Evolutionary conservation across 129 eudicot species (phyloP), one percentile per base, ranked within the genome.

Genomic region (Rutidosis leptorrhynchoides): DNA sequence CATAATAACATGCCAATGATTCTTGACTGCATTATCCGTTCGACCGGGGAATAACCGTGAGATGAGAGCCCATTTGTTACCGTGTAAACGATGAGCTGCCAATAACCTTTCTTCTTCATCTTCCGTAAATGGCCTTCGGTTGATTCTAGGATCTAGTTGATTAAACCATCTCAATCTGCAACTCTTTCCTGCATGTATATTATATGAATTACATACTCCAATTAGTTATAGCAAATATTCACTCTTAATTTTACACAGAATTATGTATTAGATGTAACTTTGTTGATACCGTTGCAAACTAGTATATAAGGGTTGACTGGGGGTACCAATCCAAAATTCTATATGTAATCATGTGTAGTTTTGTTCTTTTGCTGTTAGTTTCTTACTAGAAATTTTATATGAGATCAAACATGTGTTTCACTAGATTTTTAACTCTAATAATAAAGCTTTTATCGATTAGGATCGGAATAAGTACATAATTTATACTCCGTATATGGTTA

Each of bases 101-200:
- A 90, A 68, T 4, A 90, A 86, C 64, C 82, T 78, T 69, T 79
- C 88, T 72, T 90, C 97, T 61, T 90, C 97, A 63, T 83, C 95
- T 71, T 90, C 95, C 1, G 82, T 65, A 62, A 90, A 86, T 3
- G 95, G 97, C 58, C 78, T 77, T 71, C 97, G 65, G 70, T 90
- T 90, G 23, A 90, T 90, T 82, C 97, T 77, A 15, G 97, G 97
- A 59, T 90, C 97, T 9, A 90, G 88, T 60, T 90, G 97, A 80
- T 90, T 90, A 72, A 90, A 90, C 97, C 97, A 90, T 76, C 97
- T 86, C 71, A 90, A 64, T 71, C 97, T 77, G 73, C 97, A 90
- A 75, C 97, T 90, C 77, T 90, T 90, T 42, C 97, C 97, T 90
- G 40, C 67, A 73, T 16, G n/a, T 16, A 40, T 3, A 26, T 40